Base-by-base conservation (phyloP, 768 basidiomycete genomes). In the Auricularia heimuer region DNA sequence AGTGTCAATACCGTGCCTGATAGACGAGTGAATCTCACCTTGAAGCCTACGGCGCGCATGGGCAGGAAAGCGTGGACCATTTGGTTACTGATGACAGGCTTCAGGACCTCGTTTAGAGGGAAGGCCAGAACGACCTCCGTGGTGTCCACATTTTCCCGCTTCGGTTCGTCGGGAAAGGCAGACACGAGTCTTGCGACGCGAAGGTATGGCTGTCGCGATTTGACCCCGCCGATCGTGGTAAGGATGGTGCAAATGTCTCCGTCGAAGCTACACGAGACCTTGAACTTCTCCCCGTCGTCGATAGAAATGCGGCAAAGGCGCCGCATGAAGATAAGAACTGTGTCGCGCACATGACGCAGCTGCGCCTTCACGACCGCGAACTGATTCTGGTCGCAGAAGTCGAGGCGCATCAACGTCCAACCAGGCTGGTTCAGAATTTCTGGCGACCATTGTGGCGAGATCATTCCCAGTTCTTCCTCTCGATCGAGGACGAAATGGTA, bases 51-150 rank as follows among this genome's bases (percentile, higher is more conserved):
- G 47, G 64, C 56, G 3, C 69, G 61, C 34, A 73, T 58, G 3
- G 72, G 72, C 4, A 73, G 63, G 62, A 73, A 73, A 0, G 72
- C 72, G 33, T 73, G 69, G 11, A 72, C 70, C 0, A 68, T 63
- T 47, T 73, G 70, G 14, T 36, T 45, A 29, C 34, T 33, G 16
- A 60, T 64, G 14, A 66, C 45, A 18, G 72, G 72, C 33, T 64
- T 62, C 2, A 51, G 39, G n/a, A 34, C 42, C 33, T 54, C 45
- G 8, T 66, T 64, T 24, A 73, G 54, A 10, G 72, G 72, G 61
- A 73, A 73, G 2, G 72, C 70, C 16, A 73, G 63, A 3, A 69
- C 64, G 18, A 73, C 62, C 63, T 71, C 67, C 54, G 69, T 73
- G 29, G 64, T 47, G 18, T 63, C 35, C 24, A 70, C 58, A 11